Conservation (phyloP, 345 rosid species). For the Moricandia moricandioides region DNA sequence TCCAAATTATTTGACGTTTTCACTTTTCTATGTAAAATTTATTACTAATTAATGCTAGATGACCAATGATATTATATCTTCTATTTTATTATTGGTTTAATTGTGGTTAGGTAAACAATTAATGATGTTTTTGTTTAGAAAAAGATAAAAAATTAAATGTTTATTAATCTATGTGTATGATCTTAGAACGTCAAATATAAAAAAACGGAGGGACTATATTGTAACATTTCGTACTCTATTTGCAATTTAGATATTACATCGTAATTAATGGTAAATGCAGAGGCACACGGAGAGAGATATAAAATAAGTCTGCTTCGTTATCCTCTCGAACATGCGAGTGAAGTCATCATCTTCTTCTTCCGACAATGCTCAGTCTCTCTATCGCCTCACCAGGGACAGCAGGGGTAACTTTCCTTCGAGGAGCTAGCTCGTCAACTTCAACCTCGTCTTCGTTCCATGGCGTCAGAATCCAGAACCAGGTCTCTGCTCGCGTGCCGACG, state of each 20-base stretch:
- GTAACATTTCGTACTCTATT: neutral
- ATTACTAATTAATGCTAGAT: no score
- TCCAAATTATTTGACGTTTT: no score
- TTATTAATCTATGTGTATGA: no score
- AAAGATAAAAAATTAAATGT: no score
- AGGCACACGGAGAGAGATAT: slow-evolving; percentile 5
- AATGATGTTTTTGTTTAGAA: no score
- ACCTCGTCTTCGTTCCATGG: slow-evolving; percentile 50
- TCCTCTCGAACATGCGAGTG: slow-evolving; percentile 19
- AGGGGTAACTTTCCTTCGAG: slow-evolving; percentile 37
- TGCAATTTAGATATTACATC: neutral
- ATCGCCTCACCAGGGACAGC: slow-evolving; percentile 43
- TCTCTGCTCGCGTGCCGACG: slow-evolving; percentile 30
- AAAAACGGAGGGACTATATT: no score
- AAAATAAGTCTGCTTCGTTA: slow-evolving; percentile 15
- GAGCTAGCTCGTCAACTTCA: slow-evolving; percentile 9
- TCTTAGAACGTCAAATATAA: no score
- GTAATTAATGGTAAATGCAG: neutral
- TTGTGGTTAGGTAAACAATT: no score
- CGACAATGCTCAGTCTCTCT: slow-evolving; percentile 57
- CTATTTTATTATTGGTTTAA: no score
- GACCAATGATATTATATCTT: no score
- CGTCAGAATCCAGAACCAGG: slow-evolving; percentile 44
- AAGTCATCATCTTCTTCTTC: neutral
- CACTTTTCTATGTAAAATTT: no score